Percentiles rank a stretch among this genome's conserved stretches.
These are phyloP conservation scores for Cruciata laevipes DNA, from an alignment of 257 asterid species.

Conservation along the genomic window DNA sequence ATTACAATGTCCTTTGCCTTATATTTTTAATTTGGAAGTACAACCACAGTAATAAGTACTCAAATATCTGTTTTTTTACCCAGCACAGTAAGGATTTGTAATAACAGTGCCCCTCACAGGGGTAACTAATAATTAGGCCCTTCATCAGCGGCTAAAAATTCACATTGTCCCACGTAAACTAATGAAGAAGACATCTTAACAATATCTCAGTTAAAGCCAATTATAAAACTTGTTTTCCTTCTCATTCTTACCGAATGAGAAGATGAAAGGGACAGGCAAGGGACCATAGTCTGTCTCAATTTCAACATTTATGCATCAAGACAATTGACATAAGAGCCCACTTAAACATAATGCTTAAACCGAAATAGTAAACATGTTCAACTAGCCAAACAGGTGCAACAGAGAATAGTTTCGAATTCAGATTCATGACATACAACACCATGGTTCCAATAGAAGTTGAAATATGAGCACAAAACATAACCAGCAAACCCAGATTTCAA, in stretches of 20 bases:
- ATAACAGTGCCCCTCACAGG: no score
- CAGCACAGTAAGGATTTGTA: no score
- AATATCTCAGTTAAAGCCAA: neutral
- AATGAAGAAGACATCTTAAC: conserved; percentile 5
- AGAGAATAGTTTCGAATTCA: neutral
- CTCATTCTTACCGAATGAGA: no score
- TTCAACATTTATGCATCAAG: neutral
- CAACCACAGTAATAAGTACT: no score
- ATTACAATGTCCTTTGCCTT: neutral
- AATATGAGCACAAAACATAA: neutral
- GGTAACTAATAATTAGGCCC: no score
- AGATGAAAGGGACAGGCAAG: neutral
- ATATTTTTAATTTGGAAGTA: neutral
- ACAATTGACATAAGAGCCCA: no score
- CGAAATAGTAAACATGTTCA: neutral
- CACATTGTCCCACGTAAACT: neutral
- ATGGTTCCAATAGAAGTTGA: neutral
- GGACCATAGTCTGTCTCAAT: neutral
- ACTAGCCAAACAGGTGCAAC: neutral
- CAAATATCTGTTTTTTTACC: neutral
- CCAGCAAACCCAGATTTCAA: neutral
- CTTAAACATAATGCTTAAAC: neutral
- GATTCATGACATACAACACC: no score
- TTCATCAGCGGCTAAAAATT: neutral
- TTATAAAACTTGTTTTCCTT: neutral